Base-by-base conservation (phyloP, 345 rosid species). In the Anastatica hierochuntica region DNA sequence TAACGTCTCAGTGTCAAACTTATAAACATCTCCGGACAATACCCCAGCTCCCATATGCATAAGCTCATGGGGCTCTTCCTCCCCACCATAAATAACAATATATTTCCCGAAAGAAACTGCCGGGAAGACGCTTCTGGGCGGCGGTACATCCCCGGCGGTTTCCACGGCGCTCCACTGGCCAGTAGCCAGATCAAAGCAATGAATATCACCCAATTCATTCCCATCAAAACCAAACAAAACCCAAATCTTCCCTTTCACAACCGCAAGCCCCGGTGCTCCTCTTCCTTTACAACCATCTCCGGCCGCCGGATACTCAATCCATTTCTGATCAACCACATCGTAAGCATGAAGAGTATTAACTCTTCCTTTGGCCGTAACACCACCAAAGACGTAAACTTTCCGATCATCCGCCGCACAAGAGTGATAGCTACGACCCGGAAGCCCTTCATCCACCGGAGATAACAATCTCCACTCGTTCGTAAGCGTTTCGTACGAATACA, bases 41-140 rank as follows among this genome's bases (percentile, higher is more conserved):
- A 37, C 61, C 46, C 72, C 72, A 38, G 72, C 67, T 23, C 67
- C 72, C 72, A 68, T 60, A 55, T 68, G 72, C 67, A 60, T 60
- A 17, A 60, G 26, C 57, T 53, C 67, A 53, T 61, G 66, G 1
- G 72, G 72, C 63, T 60, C 72, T 13, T 53, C 61, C 36, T 68
- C 72, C 0, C 72, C 72, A 15, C 72, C 72, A n/a, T 59, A 61
- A n/a, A 67, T 61, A 8, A 67, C 47, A 40, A 67, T 26, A 14
- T 61, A 8, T 19, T 53, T 60, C 52, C 72, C 72, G 0, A 0
- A 16, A 6, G 56, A 18, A 37, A 59, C 62, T 14, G 62, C 60
- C 23, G 67, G 20, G 23, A 67, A 67, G 39, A 67, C 72, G 7
- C 72, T 67, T 34, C 72, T 60, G 8, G 51, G 47, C 18, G 50